Percentiles rank a stretch among this genome's conserved stretches.
These are phyloP conservation scores for Rhizopus delemar DNA, from an alignment of 371 early-diverging fungal genomes.

Conservation along the genomic window DNA sequence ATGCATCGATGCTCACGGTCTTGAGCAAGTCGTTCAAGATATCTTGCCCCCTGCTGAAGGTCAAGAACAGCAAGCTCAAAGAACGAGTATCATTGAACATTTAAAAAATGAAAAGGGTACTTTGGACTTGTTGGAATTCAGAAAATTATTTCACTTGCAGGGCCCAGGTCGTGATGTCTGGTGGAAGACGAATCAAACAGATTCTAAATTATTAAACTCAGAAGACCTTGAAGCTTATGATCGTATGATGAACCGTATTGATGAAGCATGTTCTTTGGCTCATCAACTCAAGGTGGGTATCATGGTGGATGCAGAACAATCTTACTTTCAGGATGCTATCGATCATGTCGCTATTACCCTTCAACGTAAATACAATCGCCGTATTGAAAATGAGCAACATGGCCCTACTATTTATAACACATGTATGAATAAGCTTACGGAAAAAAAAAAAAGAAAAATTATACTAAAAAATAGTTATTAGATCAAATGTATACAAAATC, in stretches of 20 bases:
- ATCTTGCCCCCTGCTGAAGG: conserved; percentile 27
- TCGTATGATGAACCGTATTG: conserved; percentile 64
- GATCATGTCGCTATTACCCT: conserved; percentile 79
- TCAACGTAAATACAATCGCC: conserved; percentile 65
- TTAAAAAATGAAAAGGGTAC: conserved; percentile 17
- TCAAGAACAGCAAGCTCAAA: conserved; percentile 21
- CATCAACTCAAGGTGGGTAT: conserved; percentile 65
- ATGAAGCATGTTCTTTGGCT: conserved; percentile 67
- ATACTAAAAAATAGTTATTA: conserved; percentile 5
- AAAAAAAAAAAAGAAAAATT: not conserved
- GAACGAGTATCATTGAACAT: conserved; percentile 23
- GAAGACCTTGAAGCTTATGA: conserved; percentile 77
- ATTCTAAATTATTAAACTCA: conserved; percentile 19
- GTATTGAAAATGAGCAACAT: conserved; percentile 30
- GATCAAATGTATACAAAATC: conserved; percentile 94
- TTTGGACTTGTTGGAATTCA: conserved; percentile 34
- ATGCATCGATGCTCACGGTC: conserved; percentile 26
- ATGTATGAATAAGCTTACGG: conserved; percentile 34
- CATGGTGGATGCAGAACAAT: conserved; percentile 95
- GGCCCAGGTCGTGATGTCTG: conserved; percentile 43
- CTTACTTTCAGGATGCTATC: conserved; percentile 92
- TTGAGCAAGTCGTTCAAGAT: conserved; percentile 26
- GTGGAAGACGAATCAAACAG: conserved; percentile 26
- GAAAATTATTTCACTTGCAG: conserved; percentile 38
- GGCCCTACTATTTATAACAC: conserved; percentile 86